A percentile compares a stretch with the other conserved stretches of the same genome.
phyloP scores from a whole-genome alignment of 2,329 filamentous ascomycete species.

The Pseudomassariella vexata region DNA sequence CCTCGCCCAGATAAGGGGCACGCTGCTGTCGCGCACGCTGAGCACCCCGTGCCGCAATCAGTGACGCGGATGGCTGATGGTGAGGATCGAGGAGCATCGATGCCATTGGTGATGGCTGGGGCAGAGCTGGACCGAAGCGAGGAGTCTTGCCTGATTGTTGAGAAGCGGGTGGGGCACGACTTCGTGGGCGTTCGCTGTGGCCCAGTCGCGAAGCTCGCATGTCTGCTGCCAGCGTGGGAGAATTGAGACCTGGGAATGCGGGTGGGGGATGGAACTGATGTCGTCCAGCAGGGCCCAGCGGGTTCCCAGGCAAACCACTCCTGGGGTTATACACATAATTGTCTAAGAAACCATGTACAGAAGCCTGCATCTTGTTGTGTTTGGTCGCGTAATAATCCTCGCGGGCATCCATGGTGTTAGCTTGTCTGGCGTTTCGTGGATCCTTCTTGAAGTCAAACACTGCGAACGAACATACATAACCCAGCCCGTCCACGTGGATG shows the following conservation, averaged over 20 bases:
- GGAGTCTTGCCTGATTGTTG: conserved; percentile 32
- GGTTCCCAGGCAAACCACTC: conserved; percentile 57
- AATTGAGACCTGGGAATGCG: conserved; percentile 65
- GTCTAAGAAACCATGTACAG: conserved; percentile 90
- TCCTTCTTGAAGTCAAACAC: conserved; percentile 95
- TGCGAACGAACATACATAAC: conserved; percentile 94
- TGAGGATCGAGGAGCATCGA: conserved; percentile 71
- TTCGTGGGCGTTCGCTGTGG: conserved; percentile 38
- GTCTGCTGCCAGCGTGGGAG: conserved; percentile 51
- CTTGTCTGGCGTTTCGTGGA: conserved; percentile 38
- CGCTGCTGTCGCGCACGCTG: conserved; percentile 39
- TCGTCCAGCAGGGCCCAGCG: conserved; percentile 40
- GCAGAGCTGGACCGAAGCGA: conserved; percentile 37
- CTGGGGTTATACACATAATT: conserved; percentile 78
- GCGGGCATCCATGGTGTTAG: conserved; percentile 56
- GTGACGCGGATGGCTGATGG: conserved; percentile 58
- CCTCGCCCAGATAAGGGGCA: conserved; percentile 40
- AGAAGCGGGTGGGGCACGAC: conserved; percentile 28
- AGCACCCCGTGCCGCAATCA: conserved; percentile 37
- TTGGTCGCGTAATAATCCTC: conserved; percentile 94
- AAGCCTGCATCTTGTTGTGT: conserved; percentile 97
- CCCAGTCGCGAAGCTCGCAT: conserved; percentile 46
- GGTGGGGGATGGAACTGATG: conserved; percentile 70
- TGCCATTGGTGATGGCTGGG: conserved; percentile 60
- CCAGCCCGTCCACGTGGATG: conserved; percentile 90